These are phyloP conservation scores for Lepidium didymum DNA, from an alignment of 345 rosid species.

Conservation along the genomic window DNA sequence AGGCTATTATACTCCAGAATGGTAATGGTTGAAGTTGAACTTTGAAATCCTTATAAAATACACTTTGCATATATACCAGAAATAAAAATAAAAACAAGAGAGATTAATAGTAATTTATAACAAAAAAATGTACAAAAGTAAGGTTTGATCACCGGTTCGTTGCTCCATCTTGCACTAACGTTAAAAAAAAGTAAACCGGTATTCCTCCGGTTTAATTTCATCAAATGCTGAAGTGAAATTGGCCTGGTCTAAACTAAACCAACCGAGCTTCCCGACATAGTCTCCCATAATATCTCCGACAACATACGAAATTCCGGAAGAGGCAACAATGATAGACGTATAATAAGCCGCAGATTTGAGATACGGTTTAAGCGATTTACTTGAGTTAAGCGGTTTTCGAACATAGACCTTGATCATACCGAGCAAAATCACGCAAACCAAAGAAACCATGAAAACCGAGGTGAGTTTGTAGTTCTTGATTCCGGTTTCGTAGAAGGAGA, in stretches of 20 bases:
- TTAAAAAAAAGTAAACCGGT: constrained; percentile 13
- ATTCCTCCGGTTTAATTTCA: background rate
- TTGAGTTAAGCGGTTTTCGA: constrained; percentile 28
- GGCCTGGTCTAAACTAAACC: constrained; percentile 20
- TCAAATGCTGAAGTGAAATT: background rate
- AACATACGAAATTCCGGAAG: constrained; percentile 54
- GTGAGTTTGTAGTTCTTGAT: constrained; percentile 48
- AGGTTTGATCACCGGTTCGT: background rate
- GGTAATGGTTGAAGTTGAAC: too few relatives aligned
- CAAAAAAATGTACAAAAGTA: background rate
- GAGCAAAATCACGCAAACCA: constrained; percentile 54
- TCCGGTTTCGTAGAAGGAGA: constrained; percentile 47
- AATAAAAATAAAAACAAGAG: background rate
- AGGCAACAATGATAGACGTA: constrained; percentile 32
- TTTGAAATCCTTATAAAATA: background rate
- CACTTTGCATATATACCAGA: constrained; percentile 1
- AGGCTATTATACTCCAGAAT: too few relatives aligned
- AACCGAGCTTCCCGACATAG: constrained; percentile 41
- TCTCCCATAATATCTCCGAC: constrained; percentile 43
- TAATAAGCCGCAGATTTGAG: constrained; percentile 39
- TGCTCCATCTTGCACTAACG: background rate
- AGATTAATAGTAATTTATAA: background rate
- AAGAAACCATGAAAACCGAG: constrained; percentile 48
- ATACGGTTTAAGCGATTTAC: constrained; percentile 37
- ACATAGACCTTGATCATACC: constrained; percentile 57